These are phyloP conservation scores for Aulographum hederae DNA, from an alignment of 2,329 filamentous ascomycete genomes.

Conservation along the genomic window DNA sequence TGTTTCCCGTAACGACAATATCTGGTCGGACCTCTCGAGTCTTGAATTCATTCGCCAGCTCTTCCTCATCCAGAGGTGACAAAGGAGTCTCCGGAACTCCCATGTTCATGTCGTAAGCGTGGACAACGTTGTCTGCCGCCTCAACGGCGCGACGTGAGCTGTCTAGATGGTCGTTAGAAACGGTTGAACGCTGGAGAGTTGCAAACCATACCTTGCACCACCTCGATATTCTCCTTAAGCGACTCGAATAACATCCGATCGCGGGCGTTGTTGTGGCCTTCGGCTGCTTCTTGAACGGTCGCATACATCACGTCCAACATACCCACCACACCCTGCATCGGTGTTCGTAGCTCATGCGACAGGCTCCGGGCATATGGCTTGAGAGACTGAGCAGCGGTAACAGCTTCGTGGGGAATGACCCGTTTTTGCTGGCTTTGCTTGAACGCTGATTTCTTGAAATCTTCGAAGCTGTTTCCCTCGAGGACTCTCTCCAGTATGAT, in stretches of 20 bases:
- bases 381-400: conserved; percentile 43
- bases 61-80: conserved; percentile 18
- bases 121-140: conserved; percentile 57
- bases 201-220: conserved; percentile 38
- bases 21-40: conserved; percentile 19
- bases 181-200: no score
- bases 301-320: conserved; percentile 65
- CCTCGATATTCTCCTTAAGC: conserved; percentile 51
- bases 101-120: conserved; percentile 61
- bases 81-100: conserved; percentile 47
- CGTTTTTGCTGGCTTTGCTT: conserved; percentile 14
- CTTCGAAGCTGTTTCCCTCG: conserved; percentile 30
- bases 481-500: conserved; percentile 40
- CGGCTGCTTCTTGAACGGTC: conserved; percentile 47
- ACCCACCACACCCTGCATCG: conserved; percentile 59
- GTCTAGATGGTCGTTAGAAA: conserved; percentile 23
- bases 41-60: not conserved
- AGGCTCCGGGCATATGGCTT: conserved; percentile 56
- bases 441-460: conserved; percentile 8
- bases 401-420: conserved; percentile 34
- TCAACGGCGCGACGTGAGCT: conserved; percentile 54
- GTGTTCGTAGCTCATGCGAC: conserved; percentile 53
- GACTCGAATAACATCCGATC: conserved; percentile 34
- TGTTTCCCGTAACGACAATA: conserved; percentile 22
- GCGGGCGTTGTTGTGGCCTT: conserved; percentile 26